These are phyloP conservation scores for Starmera stellimalicola DNA, from an alignment of 1,139 yeast species.

Conservation along the genomic window DNA sequence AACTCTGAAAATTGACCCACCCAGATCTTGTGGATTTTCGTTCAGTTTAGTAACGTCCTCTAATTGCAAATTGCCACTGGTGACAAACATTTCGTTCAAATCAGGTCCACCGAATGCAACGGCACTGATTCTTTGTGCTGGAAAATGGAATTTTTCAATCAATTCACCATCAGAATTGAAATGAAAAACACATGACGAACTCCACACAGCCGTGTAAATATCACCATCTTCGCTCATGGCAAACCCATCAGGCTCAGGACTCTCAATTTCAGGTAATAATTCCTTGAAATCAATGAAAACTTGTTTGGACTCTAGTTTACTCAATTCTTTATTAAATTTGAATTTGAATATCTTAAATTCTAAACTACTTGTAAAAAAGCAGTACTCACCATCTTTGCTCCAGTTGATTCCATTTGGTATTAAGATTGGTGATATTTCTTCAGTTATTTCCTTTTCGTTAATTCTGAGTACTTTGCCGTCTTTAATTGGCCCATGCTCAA, in stretches of 20 bases:
- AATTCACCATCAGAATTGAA: conserved; percentile 42
- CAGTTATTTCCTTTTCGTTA: conserved; percentile 19
- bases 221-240: conserved; percentile 52
- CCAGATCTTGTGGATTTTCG: conserved; percentile 41
- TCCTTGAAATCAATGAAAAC: conserved; percentile 34
- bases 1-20: conserved; percentile 41
- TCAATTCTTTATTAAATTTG: conserved; percentile 44
- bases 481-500: conserved; percentile 25
- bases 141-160: conserved; percentile 43
- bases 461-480: conserved; percentile 29
- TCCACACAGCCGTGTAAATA: conserved; percentile 64
- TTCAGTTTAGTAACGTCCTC: conserved; percentile 28
- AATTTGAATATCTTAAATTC: conserved; percentile 50
- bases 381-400: conserved; percentile 35
- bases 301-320: conserved; percentile 34
- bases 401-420: conserved; percentile 83
- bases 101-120: conserved; percentile 61
- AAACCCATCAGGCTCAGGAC: conserved; percentile 79
- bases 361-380: conserved; percentile 69
- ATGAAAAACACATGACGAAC: conserved; percentile 46
- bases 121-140: conserved; percentile 53
- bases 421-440: conserved; percentile 27
- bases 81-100: conserved; percentile 52
- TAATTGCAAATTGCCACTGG: conserved; percentile 50
- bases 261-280: conserved; percentile 22